These are phyloP conservation scores for Entomortierella beljakovae DNA, from an alignment of 192 early-diverging fungal species.

Conservation along the genomic window DNA sequence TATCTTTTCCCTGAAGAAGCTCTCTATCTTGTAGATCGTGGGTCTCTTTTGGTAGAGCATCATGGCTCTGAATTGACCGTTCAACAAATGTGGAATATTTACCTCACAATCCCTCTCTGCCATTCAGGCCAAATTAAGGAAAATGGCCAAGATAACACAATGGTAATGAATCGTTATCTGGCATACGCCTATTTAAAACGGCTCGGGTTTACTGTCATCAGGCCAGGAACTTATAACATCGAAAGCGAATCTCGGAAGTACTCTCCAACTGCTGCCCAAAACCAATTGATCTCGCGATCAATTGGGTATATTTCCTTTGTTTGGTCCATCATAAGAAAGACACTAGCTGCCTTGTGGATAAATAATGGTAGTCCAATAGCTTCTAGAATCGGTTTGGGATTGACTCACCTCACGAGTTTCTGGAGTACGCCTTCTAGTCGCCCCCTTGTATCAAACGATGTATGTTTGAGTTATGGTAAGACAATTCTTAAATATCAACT, in stretches of 20 bases:
- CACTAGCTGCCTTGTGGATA: background rate
- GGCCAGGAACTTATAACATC: conserved; percentile 36
- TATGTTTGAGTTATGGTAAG: conserved; percentile 21
- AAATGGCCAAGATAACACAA: conserved; percentile 2
- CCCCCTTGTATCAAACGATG: conserved; percentile 24
- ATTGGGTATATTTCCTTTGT: background rate
- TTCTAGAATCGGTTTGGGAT: background rate
- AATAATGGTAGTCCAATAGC: background rate
- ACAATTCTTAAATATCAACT: background rate
- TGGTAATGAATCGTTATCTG: conserved; percentile 24
- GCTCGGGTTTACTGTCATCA: conserved; percentile 59
- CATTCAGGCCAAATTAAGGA: background rate
- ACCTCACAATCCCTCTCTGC: background rate
- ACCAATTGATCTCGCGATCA: background rate
- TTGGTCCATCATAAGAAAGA: background rate
- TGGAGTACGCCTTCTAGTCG: background rate
- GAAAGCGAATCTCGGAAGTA: background rate
- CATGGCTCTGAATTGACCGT: conserved; percentile 25
- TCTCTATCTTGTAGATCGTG: conserved; percentile 58
- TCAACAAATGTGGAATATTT: conserved; percentile 52
- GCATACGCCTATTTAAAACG: conserved; percentile 65
- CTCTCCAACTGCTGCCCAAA: background rate
- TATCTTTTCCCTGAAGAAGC: conserved; percentile 63
- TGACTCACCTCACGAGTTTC: background rate
- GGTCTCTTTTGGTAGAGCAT: conserved; percentile 45